Evolutionary conservation across 2,329 filamentous ascomycete genomes (phyloP).

Genomic region (Aaosphaeria arxii): DNA sequence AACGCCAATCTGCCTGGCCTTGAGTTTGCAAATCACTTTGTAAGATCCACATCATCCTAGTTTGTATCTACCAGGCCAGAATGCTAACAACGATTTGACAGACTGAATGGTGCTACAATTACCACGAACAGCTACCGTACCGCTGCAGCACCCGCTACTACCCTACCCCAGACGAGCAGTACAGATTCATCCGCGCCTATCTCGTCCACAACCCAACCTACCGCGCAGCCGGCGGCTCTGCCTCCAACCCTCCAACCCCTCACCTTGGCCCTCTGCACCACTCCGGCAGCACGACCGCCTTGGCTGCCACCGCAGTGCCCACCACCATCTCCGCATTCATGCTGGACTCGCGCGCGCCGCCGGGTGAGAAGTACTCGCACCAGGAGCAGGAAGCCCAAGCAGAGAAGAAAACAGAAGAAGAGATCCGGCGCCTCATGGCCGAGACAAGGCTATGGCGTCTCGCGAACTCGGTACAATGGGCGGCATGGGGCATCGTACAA

Average conservation of each 20-base stretch:
- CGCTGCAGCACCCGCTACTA: constrained; percentile 69
- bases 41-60: constrained; percentile 31
- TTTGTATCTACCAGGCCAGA: too few species aligned
- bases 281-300: constrained; percentile 30
- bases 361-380: constrained; percentile 30
- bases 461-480: constrained; percentile 86
- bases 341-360: constrained; percentile 60
- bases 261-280: constrained; percentile 26
- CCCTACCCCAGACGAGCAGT: constrained; percentile 76
- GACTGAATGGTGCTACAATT: constrained; percentile 97
- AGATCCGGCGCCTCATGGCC: constrained; percentile 68
- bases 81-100: constrained; percentile 19
- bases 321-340: constrained; percentile 62
- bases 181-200: constrained; percentile 81
- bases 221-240: constrained; percentile 54
- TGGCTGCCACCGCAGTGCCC: constrained; percentile 29
- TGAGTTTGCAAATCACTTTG: constrained; percentile 98
- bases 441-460: constrained; percentile 84
- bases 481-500: constrained; percentile 95
- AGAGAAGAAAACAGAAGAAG: constrained; percentile 59
- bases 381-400: constrained; percentile 50
- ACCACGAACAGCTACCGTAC: constrained; percentile 67
- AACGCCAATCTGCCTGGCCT: constrained; percentile 81
- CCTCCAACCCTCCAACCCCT: constrained; percentile 42
- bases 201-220: constrained; percentile 74